Base-by-base conservation (phyloP, 2,329 filamentous ascomycete genomes). In the Aspergillus aculeatus region DNA sequence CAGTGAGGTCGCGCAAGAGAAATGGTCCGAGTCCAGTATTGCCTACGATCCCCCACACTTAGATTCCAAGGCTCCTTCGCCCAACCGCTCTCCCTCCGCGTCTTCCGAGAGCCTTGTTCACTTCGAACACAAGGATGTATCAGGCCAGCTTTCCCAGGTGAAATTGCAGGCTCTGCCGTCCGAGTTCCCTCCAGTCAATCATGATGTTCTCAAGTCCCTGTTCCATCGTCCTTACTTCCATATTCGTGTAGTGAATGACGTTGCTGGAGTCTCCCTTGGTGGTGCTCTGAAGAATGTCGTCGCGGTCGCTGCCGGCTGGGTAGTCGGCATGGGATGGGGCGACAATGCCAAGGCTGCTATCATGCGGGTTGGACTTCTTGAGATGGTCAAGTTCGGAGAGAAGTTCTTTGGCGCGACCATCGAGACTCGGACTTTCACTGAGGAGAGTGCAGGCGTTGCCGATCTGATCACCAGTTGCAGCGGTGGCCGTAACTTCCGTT, bases 301-400 rank as follows among this genome's bases (percentile, higher is more conserved):
- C 57, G 95, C 95, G 5, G 81, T 99, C 19, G 94, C 92, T 5
- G 93, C 95, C 32, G 95, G 95, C 59, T 99, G 96, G 76, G 92
- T 98, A 49, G 92, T 96, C 66, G 95, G 95, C 38, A 86, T 94
- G 62, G 94, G 94, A 66, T 99, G 95, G 94, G 95, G 95, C 71
- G 93, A 98, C 81, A 99, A 98, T 69, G 94, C 94, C 66, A 98
- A 99, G 81, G 92, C 95, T n/a, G 95, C 95, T 50, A 89, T 99
- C 62, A 98, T 99, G 92, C 90, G 95, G 47, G 89, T 98, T 21
- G 95, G 95, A 7, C 86, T 99, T 50, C 84, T 97, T 68, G 95
- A 99, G 79, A 96, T 97, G 89, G 92, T 98, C 71, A 89, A 90
- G 73, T 99, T 99, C 68, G 94, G 94, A 65, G 92, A 93, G 76